Base-by-base conservation (phyloP, 371 early-diverging fungal genomes). In the Fennellomyces sp. region DNA sequence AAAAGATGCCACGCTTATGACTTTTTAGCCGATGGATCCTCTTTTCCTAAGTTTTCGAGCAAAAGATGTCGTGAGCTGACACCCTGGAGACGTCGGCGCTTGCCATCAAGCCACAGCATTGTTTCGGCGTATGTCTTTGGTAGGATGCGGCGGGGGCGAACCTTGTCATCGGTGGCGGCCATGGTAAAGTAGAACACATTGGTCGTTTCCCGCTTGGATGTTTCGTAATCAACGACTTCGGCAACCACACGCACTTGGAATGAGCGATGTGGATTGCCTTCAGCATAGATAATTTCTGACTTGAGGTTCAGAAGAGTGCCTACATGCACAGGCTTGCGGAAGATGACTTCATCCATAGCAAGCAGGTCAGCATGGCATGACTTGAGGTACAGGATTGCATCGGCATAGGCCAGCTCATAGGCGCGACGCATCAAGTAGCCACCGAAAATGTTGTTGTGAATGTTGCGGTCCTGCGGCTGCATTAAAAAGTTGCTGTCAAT, bases 371-470 rank as follows among this genome's bases (percentile, higher is more conserved):
- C 70, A 2, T 36, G 27, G 3, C 81, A 78, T 7, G 78, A 65
- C 12, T 82, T 76, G 29, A 83, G 73, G 50, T 85, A 91, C 7
- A 92, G 65, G 2, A 83, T 77, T 1, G 88, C 93, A 36, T 88
- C 88, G 19, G 90, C 79, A 74, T 83, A 91, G 2, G 92, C 94
- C 0, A 97, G 80, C 63, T 93, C 91, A 61, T 84, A 91, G 2
- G 92, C 93, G 45, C 89, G 77, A 31, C 88, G 85, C 91, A 91
- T 89, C 45, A 89, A 60, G 52, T 87, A 89, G 26, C 91, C 92
- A 59, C 97, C 97, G 85, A 97, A 97, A 39, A 97, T 91, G 69
- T 89, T 91, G 64, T 91, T 87, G 68, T 97, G 95, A 31, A 97
- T 88, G 62, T 97, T 97, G 39, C 96, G 88, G 50, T 94, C 91